Evolutionary conservation across 192 early-diverging fungal genomes (phyloP).

Genomic region (Lunasporangiospora selenospora): DNA sequence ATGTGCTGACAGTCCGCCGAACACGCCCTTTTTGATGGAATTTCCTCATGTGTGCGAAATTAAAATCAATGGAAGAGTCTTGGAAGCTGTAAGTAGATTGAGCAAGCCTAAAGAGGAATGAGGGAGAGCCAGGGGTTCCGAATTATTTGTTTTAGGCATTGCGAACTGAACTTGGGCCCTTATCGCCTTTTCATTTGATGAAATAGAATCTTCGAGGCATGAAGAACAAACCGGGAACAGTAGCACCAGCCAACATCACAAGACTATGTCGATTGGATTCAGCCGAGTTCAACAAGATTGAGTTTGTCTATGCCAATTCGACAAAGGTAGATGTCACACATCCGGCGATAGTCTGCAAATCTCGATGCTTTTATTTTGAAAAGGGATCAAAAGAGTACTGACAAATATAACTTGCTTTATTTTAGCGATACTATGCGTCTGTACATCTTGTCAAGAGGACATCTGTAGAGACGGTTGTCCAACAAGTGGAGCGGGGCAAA

Average conservation of each 20-base stretch:
- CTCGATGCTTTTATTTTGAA: no score
- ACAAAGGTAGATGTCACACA: no score
- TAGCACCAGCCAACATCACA: slow-evolving; percentile 63
- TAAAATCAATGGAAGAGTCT: slow-evolving; percentile 48
- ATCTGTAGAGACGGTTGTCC: slow-evolving; percentile 49
- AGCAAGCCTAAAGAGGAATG: no score
- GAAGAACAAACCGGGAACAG: slow-evolving; percentile 64
- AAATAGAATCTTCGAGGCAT: slow-evolving; percentile 57
- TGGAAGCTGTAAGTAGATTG: slow-evolving; percentile 49
- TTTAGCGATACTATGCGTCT: slow-evolving; percentile 50
- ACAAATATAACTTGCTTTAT: background rate
- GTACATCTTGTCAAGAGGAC: slow-evolving; percentile 51
- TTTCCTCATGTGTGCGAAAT: slow-evolving; percentile 58
- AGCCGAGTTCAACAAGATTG: slow-evolving; percentile 50
- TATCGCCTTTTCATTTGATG: background rate
- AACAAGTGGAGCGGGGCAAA: slow-evolving; percentile 47
- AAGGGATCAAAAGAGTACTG: no score
- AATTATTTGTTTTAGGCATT: no score
- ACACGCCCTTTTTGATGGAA: slow-evolving; percentile 39
- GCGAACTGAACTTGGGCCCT: no score
- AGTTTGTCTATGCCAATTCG: slow-evolving; percentile 62
- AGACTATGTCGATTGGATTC: slow-evolving; percentile 24
- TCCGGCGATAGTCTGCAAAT: no score
- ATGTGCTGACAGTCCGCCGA: slow-evolving; percentile 20
- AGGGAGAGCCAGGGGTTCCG: no score